Base-by-base conservation (phyloP, 495 filamentous ascomycete species). In the Glonium stellatum region DNA sequence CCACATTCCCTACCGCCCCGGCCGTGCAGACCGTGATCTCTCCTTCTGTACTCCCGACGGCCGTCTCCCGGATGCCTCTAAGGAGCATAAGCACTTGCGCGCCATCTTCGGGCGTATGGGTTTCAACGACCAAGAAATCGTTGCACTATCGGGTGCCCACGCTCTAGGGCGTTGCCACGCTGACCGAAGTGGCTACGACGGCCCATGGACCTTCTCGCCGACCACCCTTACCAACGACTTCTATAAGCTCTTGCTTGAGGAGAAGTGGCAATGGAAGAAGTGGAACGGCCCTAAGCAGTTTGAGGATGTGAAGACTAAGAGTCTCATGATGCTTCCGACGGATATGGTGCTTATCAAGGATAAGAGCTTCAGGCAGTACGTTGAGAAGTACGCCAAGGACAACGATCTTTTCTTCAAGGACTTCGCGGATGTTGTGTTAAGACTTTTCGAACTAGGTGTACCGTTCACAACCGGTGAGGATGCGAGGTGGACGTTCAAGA, bases 61-160 rank as follows among this genome's bases (percentile, higher is more conserved):
- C 61, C 91, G 93, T 76, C 89, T 98, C 27, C 93, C 93, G 60
- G 92, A 98, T 71, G 93, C 81, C 52, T 62, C 83, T 63, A 84
- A 97, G 80, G 87, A 81, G 61, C 82, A 87, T 59, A 79, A 81
- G 61, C 93, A 98, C 76, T 79, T 98, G 70, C 87, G 93, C 59
- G 83, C 84, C 74, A 88, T 98, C 80, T 98, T 98, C 81, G 81
- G 83, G 73, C 89, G 92, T 72, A 97, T 97, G 92, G 93, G 93
- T 59, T 98, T 98, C 81, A 86, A 95, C 74, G 93, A 98, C 77
- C 87, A 86, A 52, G 92, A 98, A 75, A 97, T 97, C 67, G 92
- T 97, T 34, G 93, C 93, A 31, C 80, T 98, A 59, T 76, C 78
- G 31, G 93, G 93, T 61, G 93, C 90, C 36, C 93, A 98, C 79